A percentile compares a stretch with the other conserved stretches of the same genome.
Conservation (phyloP, 495 filamentous ascomycete genomes). For the Penicillium coffeae region DNA sequence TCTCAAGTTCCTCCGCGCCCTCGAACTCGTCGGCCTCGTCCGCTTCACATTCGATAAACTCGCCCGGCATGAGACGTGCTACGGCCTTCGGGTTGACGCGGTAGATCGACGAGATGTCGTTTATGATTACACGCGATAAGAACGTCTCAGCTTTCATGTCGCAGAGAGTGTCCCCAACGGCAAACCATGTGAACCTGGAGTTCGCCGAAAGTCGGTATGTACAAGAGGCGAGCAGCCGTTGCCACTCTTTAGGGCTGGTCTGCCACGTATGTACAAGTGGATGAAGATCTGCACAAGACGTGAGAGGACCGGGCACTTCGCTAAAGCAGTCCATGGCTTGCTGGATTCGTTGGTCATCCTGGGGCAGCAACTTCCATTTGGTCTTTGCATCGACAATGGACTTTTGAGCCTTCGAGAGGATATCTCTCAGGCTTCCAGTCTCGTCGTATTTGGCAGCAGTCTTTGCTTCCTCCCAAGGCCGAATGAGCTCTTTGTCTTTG, state of each 20-base stretch:
- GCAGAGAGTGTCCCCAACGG: constrained; percentile 61
- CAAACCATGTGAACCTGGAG: constrained; percentile 48
- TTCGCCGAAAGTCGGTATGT: constrained; percentile 47
- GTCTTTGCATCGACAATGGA: constrained; percentile 13
- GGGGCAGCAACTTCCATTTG: constrained; percentile 14
- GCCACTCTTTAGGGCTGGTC: constrained; percentile 35
- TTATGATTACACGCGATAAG: constrained; percentile 23
- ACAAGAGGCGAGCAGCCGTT: constrained; percentile 57
- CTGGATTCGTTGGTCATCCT: constrained; percentile 15
- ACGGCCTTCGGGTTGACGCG: constrained; percentile 33
- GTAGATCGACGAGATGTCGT: constrained; percentile 30
- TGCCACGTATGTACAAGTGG: constrained; percentile 43
- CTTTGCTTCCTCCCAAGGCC: constrained; percentile 35
- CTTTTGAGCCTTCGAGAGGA: constrained; percentile 18
- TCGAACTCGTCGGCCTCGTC: constrained; percentile 19
- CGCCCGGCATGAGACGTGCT: constrained; percentile 19
- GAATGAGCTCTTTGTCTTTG: constrained; percentile 50
- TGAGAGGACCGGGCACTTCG: constrained; percentile 8
- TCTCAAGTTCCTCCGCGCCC: constrained; percentile 32
- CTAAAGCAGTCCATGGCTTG: constrained; percentile 20
- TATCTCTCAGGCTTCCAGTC: constrained; percentile 20
- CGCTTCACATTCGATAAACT: constrained; percentile 9
- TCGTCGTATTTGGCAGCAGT: constrained; percentile 25
- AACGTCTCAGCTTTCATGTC: constrained; percentile 53
- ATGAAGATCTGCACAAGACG: constrained; percentile 31